Base-by-base conservation (phyloP, 2,329 filamentous ascomycete species). In the Apiospora aurea region DNA sequence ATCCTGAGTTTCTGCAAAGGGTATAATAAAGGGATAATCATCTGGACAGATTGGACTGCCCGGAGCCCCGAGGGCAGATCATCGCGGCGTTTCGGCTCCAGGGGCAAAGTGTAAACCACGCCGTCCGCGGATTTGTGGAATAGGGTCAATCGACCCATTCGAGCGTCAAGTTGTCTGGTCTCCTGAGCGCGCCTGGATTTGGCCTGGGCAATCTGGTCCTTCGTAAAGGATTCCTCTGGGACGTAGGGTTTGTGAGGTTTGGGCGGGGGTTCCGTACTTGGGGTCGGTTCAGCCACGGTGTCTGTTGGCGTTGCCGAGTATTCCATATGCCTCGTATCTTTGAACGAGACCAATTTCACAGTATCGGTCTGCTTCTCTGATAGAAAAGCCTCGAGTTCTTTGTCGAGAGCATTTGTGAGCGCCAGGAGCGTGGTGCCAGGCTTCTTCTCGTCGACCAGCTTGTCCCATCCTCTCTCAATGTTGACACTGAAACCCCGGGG, bases 401-500 rank as follows among this genome's bases (percentile, higher is more conserved):
- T 92, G 78, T 96, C 94, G 41, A 96, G 84, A 24, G 87, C 87
- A 77, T 94, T 93, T 74, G 93, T 87, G 74, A 93, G 85, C 21
- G 86, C 85, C 67, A 96, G 83, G 0, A 96, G 82, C 0, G 92
- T 94, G 13, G 84, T 82, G 7, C 83, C 86, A n/a, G 47, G 24
- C 5, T 83, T 83, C 57, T 87, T 85, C 61, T 88, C 87, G 53
- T 86, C 81, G 0, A 89, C 89, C 69, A 96, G 85, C 51, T 82
- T 85, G 73, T 92, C 89, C 84, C 94, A 96, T 11, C 93, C 93
- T 74, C 85, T 87, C 79, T 95, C 93, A 49, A 96, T 88, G 81
- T 95, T 96, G 80, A 93, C 88, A 77, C 91, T 88, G 79, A 93
- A 95, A 1, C 90, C 92, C 73, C 91, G 85, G 2, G 91, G 91